Base-by-base conservation (phyloP, 306 rosid species). In the Quillaja saponaria region DNA sequence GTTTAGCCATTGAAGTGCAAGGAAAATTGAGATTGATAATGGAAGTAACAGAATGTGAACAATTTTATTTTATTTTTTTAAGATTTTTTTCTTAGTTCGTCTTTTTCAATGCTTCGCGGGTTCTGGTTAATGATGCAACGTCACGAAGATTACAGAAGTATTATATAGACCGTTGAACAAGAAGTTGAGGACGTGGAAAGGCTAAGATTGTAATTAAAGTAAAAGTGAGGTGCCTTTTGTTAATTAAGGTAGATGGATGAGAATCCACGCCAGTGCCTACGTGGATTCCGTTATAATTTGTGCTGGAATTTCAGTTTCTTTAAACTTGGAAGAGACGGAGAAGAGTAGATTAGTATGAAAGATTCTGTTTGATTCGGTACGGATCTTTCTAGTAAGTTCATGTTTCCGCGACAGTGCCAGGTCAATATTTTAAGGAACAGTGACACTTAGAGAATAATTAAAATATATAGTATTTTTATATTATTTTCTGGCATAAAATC, bases 1-100 rank as follows among this genome's bases (percentile, higher is more conserved):
- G 95, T 71, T 89, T 92, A 62, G 85, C 96, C 99, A 92, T 84
- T 64, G 74, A 39, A 39, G 12, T 39, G 44, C 13, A 39, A 39
- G 34, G 71, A 64, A 46, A 42, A 16, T 5, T 8, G 53, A 3
- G 49, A 16, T 6, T 3, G 19, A 17, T 13, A 1, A 47, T 46
- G 6, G 10, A 37, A 37, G 10, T 13, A 25, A 28, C 58, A 52
- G 37, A n/a, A 11, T 18, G 13, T 49, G 8, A 11, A 3, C 3
- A 6, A 25, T 2, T 12, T 51, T 51, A 8, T n/a, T n/a, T n/a
- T n/a, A n/a, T n/a, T n/a, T n/a, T n/a, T n/a, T 48, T 7, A 15
- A 15, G 0, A 6, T 49, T 19, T 8, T 8, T 49, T 17, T 48
- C 19, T 50, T 21, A 6, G 17, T 10, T 15, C 5, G 13, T 25